Conservation (phyloP, 2,329 filamentous ascomycete species). For the Tolypocladium inflatum region DNA sequence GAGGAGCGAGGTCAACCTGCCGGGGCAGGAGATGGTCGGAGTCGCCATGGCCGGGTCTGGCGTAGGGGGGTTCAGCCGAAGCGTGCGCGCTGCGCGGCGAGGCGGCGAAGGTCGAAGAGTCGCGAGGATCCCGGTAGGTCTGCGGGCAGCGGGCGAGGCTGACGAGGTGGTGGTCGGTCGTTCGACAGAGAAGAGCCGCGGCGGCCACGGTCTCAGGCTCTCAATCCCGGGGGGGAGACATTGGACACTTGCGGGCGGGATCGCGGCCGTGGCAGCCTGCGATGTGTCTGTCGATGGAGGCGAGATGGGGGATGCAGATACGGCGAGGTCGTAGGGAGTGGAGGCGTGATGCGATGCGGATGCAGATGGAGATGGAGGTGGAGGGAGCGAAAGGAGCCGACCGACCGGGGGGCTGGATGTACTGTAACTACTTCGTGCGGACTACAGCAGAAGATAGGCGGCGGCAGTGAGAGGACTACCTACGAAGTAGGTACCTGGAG, state of each 20-base stretch:
- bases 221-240: conserved; percentile 10
- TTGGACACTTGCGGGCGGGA: conserved; percentile 3
- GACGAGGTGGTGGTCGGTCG: not conserved
- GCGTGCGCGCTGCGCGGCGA: not conserved
- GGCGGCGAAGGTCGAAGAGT: not conserved
- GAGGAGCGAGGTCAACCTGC: conserved; percentile 7
- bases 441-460: too few relatives aligned
- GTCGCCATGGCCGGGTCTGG: not conserved
- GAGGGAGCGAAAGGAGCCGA: not conserved
- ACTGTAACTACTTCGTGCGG: too few relatives aligned
- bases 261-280: conserved; percentile 1
- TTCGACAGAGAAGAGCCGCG: not conserved
- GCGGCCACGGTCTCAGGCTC: conserved; percentile 3
- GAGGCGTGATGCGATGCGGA: not conserved
- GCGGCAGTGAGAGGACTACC: not conserved
- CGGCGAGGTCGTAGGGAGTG: not conserved
- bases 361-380: not conserved
- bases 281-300: not conserved
- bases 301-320: not conserved
- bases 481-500: not conserved
- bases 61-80: not conserved
- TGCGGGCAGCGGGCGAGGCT: not conserved
- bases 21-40: not conserved
- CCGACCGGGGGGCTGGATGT: not conserved
- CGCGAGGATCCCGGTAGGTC: not conserved